phyloP scores from a whole-genome alignment of 2,329 filamentous ascomycete genomes.

The Colletotrichum tanaceti region DNA sequence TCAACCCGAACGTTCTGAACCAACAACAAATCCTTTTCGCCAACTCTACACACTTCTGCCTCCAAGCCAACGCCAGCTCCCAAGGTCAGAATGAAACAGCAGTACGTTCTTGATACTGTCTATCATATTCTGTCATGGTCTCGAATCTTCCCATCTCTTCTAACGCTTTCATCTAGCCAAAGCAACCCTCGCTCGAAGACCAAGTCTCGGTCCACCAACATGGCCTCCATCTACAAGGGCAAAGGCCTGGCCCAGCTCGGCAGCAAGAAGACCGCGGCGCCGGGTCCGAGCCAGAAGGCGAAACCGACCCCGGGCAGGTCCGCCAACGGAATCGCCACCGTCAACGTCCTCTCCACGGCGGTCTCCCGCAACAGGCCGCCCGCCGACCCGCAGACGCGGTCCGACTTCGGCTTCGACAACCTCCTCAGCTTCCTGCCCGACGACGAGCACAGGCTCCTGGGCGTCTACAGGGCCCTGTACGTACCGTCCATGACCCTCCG shows the following conservation, averaged over 20 bases:
- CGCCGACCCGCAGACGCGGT: not conserved
- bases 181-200: not conserved
- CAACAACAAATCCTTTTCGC: too few species aligned
- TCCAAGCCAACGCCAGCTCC: too few species aligned
- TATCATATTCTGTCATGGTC: accelerated
- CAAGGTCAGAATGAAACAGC: too few species aligned
- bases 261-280: not conserved
- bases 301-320: not conserved
- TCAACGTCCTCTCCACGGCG: not conserved
- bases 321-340: not conserved
- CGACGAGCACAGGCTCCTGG: not conserved
- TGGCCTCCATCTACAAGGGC: not conserved
- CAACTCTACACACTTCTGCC: too few species aligned
- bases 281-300: accelerated
- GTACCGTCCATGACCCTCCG: not conserved
- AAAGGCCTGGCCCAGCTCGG: not conserved
- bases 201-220: not conserved
- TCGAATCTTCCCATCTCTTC: too few species aligned
- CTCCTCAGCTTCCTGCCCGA: conserved; percentile 3
- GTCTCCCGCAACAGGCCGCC: not conserved
- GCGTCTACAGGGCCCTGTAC: not conserved
- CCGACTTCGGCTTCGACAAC: conserved; percentile 14
- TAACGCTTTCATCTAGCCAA: not conserved
- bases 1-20: too few species aligned
- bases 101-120: not conserved